Base-by-base conservation (phyloP, 2,329 filamentous ascomycete genomes). In the Colletotrichum noveboracense region DNA sequence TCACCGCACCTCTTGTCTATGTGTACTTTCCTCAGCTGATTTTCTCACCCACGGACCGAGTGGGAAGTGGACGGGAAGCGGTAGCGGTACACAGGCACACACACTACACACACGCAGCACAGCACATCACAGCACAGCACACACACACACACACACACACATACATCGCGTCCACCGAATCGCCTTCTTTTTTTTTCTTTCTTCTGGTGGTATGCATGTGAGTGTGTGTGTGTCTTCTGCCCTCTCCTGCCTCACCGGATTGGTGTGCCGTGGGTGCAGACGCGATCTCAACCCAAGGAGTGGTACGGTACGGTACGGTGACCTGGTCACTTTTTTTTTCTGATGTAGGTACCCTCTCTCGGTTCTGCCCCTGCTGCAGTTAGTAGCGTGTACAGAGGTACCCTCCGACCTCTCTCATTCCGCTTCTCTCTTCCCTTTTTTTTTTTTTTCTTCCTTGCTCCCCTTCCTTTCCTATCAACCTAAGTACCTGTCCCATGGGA, bases 311-410 rank as follows among this genome's bases (percentile, higher is more conserved):
- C 61, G 24, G 67, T 66, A 65, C 62, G 24, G 34, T 58, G n/a
- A 34, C 65, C 56, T 65, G 64, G 73, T 75, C 56, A 30, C 64
- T 64, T 75, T 60, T 61, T 61, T 34, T 61, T 61, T 61, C 32
- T 61, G 56, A 70, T 65, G 60, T 76, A 66, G 71, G 74, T 71
- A 76, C 74, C 58, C 65, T 75, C 66, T 43, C 56, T 66, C 58
- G 64, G 56, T 58, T 74, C 58, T 76, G 70, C 70, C 64, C 67
- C 70, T 72, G 74, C 64, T 73, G 58, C 64, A 74, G 30, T 58
- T 43, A 52, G 43, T 52, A 64, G 58, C 56, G 69, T 73, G 74
- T 76, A 75, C 73, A 52, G 55, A 58, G 26, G 55, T 58, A 62
- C 58, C 71, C 56, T 68, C 69, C 56, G 73, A 71, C 73, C 62